A percentile compares a stretch with the other conserved stretches of the same genome.
Evolutionary conservation across 352 stramenopile genomes (phyloP).

Genomic region (Phytophthora sojae): DNA sequence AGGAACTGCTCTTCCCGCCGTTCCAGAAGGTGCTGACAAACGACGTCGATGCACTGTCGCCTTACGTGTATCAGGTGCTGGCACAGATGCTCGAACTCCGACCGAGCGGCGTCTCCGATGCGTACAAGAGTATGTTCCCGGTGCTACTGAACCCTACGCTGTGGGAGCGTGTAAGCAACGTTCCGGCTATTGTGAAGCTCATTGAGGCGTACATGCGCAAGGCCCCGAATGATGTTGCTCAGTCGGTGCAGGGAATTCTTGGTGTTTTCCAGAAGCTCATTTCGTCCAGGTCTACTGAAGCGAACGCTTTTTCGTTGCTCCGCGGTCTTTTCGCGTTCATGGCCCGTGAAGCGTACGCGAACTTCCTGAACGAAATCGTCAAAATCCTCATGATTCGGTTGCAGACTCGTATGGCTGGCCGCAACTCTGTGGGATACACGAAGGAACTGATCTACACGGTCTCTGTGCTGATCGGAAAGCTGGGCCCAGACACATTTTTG

Average conservation of each 20-base stretch:
- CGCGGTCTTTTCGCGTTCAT: conserved; percentile 91
- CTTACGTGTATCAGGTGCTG: conserved; percentile 99
- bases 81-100: conserved; percentile 97
- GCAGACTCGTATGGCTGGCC: conserved; percentile 90
- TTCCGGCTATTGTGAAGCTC: conserved; percentile 96
- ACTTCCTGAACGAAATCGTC: conserved; percentile 92
- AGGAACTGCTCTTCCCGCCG: conserved; percentile 96
- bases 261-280: conserved; percentile 99
- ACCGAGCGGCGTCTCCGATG: conserved; percentile 85
- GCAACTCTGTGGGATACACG: conserved; percentile 83
- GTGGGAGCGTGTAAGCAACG: conserved; percentile 98
- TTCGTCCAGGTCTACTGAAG: conserved; percentile 93
- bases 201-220: conserved; percentile 98
- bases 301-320: conserved; percentile 94
- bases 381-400: conserved; percentile 96
- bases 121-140: conserved; percentile 96
- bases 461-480: conserved; percentile 90
- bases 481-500: conserved; percentile 82
- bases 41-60: conserved; percentile 94
- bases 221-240: conserved; percentile 89
- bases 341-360: conserved; percentile 73
- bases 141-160: conserved; percentile 94
- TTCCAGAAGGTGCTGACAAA: conserved; percentile 98
- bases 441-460: conserved; percentile 93
- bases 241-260: conserved; percentile 87